These are phyloP conservation scores for Eucalyptus pauciflora DNA, from an alignment of 345 rosid genomes.

Conservation along the genomic window DNA sequence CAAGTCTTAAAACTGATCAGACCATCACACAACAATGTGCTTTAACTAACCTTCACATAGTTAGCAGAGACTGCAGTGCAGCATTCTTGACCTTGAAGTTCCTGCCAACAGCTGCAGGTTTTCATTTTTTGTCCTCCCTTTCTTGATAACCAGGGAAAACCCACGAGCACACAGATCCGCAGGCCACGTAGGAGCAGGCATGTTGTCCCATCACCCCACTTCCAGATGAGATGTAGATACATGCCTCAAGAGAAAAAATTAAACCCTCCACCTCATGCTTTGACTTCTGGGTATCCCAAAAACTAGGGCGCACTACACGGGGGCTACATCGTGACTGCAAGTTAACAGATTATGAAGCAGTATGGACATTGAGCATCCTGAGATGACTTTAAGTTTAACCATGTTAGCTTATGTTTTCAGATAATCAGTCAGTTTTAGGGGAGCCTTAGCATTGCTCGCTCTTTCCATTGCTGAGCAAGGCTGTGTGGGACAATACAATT, in stretches of 20 bases:
- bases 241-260: background rate
- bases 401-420: background rate
- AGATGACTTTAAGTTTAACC: background rate
- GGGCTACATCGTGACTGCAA: background rate
- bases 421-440: background rate
- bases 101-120: background rate
- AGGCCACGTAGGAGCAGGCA: background rate
- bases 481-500: background rate
- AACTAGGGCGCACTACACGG: background rate
- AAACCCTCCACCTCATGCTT: background rate
- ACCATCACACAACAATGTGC: background rate
- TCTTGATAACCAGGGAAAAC: background rate
- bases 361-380: background rate
- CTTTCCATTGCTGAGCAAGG: background rate
- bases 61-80: background rate
- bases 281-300: background rate
- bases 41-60: background rate
- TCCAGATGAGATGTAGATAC: background rate
- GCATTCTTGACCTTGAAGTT: background rate
- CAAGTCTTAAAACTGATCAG: background rate
- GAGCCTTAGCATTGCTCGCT: background rate
- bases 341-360: background rate
- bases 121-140: background rate
- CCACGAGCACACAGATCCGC: rapidly evolving
- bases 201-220: background rate